Percentiles rank a stretch among this genome's conserved stretches.
Evolutionary conservation across 768 basidiomycete genomes (phyloP).

Genomic region (Boletus barrowsii): DNA sequence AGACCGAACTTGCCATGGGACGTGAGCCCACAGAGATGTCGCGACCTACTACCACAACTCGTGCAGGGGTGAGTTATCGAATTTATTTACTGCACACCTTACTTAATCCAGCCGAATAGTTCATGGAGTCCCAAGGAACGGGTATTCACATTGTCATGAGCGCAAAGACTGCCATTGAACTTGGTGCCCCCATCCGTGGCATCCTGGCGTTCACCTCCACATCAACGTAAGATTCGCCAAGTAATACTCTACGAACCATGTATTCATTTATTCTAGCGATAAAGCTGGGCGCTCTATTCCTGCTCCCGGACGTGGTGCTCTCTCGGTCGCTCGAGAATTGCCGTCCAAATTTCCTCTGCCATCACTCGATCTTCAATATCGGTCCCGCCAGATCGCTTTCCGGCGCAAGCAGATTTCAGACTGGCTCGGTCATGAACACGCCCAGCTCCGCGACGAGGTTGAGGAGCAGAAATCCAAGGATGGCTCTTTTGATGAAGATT

Average conservation of each 20-base stretch:
- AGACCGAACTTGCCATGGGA: constrained; percentile 97
- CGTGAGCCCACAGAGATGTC: constrained; percentile 99
- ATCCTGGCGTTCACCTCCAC: constrained; percentile 96
- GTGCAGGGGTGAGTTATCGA: constrained; percentile 70
- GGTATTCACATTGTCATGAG: constrained; percentile 98
- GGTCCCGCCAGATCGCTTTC: constrained; percentile 92
- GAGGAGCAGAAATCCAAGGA: constrained; percentile 55
- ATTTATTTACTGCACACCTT: neutral
- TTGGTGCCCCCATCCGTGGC: constrained; percentile 91
- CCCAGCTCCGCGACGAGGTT: constrained; percentile 78
- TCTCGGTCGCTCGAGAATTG: constrained; percentile 85
- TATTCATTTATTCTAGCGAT: constrained; percentile 53
- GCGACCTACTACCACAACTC: constrained; percentile 92
- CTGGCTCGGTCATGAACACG: constrained; percentile 89
- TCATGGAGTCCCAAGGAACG: constrained; percentile 96
- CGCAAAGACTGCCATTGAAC: constrained; percentile 91
- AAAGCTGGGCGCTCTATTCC: constrained; percentile 98
- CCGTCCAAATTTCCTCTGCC: constrained; percentile 74
- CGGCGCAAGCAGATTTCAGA: constrained; percentile 92
- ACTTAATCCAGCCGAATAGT: constrained; percentile 39
- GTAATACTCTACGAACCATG: neutral
- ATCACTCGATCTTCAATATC: constrained; percentile 82
- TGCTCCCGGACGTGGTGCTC: constrained; percentile 91
- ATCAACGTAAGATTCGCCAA: constrained; percentile 65
- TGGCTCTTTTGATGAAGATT: constrained; percentile 57